Conservation (phyloP, 108 stramenopile species). For the Hondaea fermentalgiana region DNA sequence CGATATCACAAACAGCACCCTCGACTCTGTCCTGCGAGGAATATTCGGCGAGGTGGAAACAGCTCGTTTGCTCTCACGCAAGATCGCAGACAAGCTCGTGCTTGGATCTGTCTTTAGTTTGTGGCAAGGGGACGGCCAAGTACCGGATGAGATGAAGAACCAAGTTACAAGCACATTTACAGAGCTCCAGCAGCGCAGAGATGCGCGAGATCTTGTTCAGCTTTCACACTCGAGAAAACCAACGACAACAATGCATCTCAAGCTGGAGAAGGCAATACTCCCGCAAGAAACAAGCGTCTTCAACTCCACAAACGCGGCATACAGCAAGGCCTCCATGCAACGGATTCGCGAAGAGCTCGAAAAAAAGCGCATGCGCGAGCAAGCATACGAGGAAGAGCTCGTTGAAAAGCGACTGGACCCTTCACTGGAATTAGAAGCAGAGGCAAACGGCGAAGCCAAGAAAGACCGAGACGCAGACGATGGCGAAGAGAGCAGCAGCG, state of each 20-base stretch:
- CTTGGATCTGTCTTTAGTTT: not conserved
- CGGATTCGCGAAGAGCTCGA: not conserved
- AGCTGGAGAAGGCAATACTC: not conserved
- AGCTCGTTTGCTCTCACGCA: not conserved
- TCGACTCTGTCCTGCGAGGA: not conserved
- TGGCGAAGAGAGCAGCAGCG: not conserved
- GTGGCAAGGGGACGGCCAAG: not conserved
- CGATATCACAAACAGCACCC: not conserved
- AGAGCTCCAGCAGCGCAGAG: not conserved
- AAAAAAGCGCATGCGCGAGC: not conserved
- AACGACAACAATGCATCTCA: not conserved
- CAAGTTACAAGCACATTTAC: not conserved
- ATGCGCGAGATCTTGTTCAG: not conserved
- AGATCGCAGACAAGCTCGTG: not conserved
- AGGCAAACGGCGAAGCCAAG: not conserved
- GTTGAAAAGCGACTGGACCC: not conserved
- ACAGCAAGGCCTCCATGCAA: not conserved
- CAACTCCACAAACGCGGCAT: not conserved
- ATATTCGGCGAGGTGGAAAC: not conserved
- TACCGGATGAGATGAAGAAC: not conserved
- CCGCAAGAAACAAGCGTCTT: not conserved
- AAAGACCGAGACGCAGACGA: not conserved
- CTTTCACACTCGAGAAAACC: not conserved
- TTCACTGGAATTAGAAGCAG: not conserved
- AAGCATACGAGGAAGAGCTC: not conserved